Evolutionary conservation across 768 basidiomycete species (phyloP).

Genomic region (Nevesoporus exiguus): DNA sequence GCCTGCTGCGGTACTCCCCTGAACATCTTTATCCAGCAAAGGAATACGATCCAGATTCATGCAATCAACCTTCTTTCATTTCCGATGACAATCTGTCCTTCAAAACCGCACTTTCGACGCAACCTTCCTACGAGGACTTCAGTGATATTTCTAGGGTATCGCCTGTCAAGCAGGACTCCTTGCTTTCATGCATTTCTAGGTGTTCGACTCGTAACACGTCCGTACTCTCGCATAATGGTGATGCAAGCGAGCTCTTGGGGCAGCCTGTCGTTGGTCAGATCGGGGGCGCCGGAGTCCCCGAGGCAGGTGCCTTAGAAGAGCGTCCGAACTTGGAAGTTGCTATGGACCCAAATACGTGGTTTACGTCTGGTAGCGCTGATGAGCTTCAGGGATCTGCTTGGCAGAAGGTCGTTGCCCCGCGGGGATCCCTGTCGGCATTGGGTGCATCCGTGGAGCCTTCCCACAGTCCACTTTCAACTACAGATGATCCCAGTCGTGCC

Average conservation of each 20-base stretch:
- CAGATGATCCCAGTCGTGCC: not conserved
- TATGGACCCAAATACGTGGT: not conserved
- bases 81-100: constrained; percentile 23
- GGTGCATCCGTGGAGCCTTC: not conserved
- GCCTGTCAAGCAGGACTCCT: constrained; percentile 14
- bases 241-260: constrained; percentile 10
- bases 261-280: not conserved
- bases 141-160: constrained; percentile 19
- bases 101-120: constrained; percentile 24
- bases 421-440: not conserved
- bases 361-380: not conserved
- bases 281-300: not conserved
- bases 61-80: constrained; percentile 13
- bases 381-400: not conserved
- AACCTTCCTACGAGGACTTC: constrained; percentile 20
- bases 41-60: constrained; percentile 10
- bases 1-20: not conserved
- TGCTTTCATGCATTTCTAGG: constrained; percentile 17
- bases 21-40: constrained; percentile 8
- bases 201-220: constrained; percentile 26
- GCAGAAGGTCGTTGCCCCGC: not conserved
- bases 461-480: not conserved
- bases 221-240: constrained; percentile 17
- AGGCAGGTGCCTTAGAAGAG: not conserved
- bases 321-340: not conserved